phyloP scores from a whole-genome alignment of 805 yeast species.

The Zygoascus biomembranicola region DNA sequence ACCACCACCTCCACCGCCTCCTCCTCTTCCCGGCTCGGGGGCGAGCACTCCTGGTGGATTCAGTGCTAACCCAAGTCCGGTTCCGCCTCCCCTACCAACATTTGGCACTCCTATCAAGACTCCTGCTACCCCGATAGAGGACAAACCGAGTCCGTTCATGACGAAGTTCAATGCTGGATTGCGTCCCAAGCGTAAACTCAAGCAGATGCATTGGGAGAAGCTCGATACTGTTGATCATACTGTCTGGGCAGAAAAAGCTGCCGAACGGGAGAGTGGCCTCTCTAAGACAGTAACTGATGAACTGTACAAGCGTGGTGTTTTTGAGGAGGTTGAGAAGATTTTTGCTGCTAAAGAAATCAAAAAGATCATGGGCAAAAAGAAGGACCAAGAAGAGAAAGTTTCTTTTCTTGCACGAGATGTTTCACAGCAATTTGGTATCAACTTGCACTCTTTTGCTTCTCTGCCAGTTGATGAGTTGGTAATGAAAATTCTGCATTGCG shows the following conservation, averaged over 20 bases:
- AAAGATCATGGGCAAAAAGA: slow-evolving; percentile 37
- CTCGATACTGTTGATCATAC: slow-evolving; percentile 77
- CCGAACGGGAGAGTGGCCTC: slow-evolving; percentile 20
- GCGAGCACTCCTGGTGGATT: slow-evolving; percentile 3
- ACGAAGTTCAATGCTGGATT: slow-evolving; percentile 14
- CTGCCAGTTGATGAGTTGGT: slow-evolving; percentile 60
- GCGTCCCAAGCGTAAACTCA: slow-evolving; percentile 67
- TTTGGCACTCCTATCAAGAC: slow-evolving; percentile 2
- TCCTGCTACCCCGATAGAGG: slow-evolving; percentile 7
- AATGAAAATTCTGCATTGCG: slow-evolving; percentile 65
- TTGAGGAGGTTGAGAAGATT: slow-evolving; percentile 73
- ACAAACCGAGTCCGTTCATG: slow-evolving; percentile 20
- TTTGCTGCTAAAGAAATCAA: slow-evolving; percentile 76
- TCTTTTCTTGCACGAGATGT: slow-evolving; percentile 73
- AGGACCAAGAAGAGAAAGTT: slow-evolving; percentile 44
- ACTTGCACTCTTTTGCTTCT: slow-evolving; percentile 67
- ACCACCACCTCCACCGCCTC: slow-evolving; percentile 21
- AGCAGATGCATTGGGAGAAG: slow-evolving; percentile 96
- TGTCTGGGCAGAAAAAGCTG: slow-evolving; percentile 58
- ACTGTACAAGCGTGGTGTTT: slow-evolving; percentile 66
- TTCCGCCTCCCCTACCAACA: slow-evolving; percentile 31
- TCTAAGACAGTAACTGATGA: slow-evolving; percentile 45
- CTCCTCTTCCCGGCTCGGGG: slow-evolving; percentile 26
- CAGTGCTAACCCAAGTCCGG: slow-evolving; percentile 21
- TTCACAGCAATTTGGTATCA: slow-evolving; percentile 92